Conservation (phyloP, 257 asterid genomes). For the Prunella vulgaris region DNA sequence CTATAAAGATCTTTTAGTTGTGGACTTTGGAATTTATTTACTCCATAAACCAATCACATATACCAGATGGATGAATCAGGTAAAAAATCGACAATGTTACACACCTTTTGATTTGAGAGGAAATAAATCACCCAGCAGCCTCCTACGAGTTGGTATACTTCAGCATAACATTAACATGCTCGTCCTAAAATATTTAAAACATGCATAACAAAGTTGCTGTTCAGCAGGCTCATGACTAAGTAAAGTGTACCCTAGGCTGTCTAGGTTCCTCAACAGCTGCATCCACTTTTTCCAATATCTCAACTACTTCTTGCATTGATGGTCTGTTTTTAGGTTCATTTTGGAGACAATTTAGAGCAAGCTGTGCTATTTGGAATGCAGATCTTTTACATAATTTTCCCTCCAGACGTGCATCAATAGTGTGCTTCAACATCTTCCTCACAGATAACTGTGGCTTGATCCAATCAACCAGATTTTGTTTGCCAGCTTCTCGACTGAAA, state of each 20-base stretch:
- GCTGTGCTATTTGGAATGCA: constrained; percentile 22
- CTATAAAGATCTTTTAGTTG: too few relatives aligned
- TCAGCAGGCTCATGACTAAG: not conserved
- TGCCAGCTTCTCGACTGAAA: not conserved
- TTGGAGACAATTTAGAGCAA: constrained; percentile 27
- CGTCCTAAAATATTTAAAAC: not conserved
- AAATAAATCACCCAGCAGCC: not conserved
- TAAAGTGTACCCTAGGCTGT: constrained; percentile 17
- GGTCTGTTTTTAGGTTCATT: constrained; percentile 17
- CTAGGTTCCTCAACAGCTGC: constrained; percentile 11
- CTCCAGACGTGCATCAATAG: constrained; percentile 32
- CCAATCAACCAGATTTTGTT: constrained; percentile 22
- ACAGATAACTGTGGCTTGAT: constrained; percentile 22
- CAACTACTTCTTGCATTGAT: constrained; percentile 18
- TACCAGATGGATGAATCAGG: too few relatives aligned
- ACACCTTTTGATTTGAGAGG: too few relatives aligned
- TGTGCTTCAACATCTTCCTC: constrained; percentile 11
- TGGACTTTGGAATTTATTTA: too few relatives aligned
- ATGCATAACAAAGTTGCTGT: not conserved
- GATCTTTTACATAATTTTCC: constrained; percentile 14
- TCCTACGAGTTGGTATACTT: not conserved
- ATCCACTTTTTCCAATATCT: constrained; percentile 17
- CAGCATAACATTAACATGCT: not conserved
- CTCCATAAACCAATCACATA: too few relatives aligned
- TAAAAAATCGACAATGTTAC: too few relatives aligned